Evolutionary conservation across 441 rosid genomes (phyloP).

Genomic region (Pelargonium citronellum): DNA sequence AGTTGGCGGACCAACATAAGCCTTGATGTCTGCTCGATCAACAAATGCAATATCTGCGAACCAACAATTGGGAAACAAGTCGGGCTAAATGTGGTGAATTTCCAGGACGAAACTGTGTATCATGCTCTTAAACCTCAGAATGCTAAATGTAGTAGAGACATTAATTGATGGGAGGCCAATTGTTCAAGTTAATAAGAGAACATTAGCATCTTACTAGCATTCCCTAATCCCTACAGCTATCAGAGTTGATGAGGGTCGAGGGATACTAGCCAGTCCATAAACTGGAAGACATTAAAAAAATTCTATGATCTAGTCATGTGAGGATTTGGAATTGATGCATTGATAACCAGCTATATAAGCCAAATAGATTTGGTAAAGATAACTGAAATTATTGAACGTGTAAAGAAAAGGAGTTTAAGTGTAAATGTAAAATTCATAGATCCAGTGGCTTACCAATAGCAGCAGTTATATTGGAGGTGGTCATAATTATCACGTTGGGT

Average conservation of each 20-base stretch:
- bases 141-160: background rate
- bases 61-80: slow-evolving; percentile 8
- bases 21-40: slow-evolving; percentile 95
- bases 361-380: background rate
- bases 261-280: background rate
- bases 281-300: background rate
- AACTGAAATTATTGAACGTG: background rate
- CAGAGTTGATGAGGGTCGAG: background rate
- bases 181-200: background rate
- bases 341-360: no score
- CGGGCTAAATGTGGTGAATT: background rate
- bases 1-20: slow-evolving; percentile 92
- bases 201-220: background rate
- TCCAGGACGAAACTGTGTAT: background rate
- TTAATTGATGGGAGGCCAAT: background rate
- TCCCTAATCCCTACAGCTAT: background rate
- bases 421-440: background rate
- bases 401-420: background rate
- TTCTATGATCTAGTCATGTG: no score
- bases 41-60: slow-evolving; percentile 87
- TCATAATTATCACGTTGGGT: slow-evolving; percentile 82
- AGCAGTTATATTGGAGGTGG: slow-evolving; percentile 92
- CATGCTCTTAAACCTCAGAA: background rate
- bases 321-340: no score
- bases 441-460: slow-evolving; percentile 69